Evolutionary conservation across 2,329 filamentous ascomycete species (phyloP).

Genomic region (Scleromitrula shiraiana): DNA sequence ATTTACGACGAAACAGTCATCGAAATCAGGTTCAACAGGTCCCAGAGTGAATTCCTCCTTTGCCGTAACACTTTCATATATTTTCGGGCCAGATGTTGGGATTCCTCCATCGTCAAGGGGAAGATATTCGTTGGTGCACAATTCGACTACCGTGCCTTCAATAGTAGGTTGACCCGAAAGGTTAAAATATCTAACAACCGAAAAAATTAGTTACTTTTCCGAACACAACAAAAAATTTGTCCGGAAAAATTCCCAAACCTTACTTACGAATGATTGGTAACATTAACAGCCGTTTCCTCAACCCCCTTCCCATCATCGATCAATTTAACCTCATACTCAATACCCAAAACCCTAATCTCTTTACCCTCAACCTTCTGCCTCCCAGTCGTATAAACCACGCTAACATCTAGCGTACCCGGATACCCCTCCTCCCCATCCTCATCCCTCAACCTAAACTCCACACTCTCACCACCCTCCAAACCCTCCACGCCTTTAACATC

Average conservation of each 20-base stretch:
- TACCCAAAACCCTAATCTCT: conserved; percentile 63
- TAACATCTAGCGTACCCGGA: conserved; percentile 74
- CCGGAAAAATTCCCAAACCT: background rate
- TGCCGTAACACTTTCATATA: conserved; percentile 56
- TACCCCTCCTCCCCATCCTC: conserved; percentile 82
- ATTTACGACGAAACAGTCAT: conserved; percentile 78
- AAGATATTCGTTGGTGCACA: conserved; percentile 58
- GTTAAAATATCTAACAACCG: conserved; percentile 50
- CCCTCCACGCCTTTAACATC: conserved; percentile 44
- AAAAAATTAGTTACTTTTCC: background rate
- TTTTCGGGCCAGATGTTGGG: conserved; percentile 56
- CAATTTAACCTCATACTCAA: conserved; percentile 85
- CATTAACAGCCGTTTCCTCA: conserved; percentile 84
- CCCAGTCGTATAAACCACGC: conserved; percentile 69
- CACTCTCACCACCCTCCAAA: conserved; percentile 52
- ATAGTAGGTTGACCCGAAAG: conserved; percentile 48
- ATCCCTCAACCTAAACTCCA: conserved; percentile 60
- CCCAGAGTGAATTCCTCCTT: conserved; percentile 65
- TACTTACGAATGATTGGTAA: conserved; percentile 90
- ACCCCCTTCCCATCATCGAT: conserved; percentile 47
- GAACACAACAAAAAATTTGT: background rate
- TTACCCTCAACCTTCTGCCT: conserved; percentile 55
- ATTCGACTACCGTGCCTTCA: conserved; percentile 50
- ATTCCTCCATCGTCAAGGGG: conserved; percentile 67
- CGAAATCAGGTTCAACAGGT: conserved; percentile 60